Evolutionary conservation across 805 yeast genomes (phyloP), one percentile per base, ranked within the genome.

Genomic region (Kazachstania africana): DNA sequence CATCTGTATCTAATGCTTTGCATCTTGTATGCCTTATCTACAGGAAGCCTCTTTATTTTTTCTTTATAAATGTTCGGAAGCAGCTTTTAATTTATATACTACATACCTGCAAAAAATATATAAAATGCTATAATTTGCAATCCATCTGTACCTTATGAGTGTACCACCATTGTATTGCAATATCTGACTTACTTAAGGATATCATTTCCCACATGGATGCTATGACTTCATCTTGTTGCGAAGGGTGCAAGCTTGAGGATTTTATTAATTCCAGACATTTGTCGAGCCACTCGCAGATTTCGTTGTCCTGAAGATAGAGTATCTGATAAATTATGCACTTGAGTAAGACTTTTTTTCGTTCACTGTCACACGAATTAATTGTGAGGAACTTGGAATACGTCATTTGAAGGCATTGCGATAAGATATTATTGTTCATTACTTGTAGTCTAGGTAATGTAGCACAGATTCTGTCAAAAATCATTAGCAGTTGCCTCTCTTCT

Each of bases 151-250:
- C 32, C 6, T 41, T 25, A 3, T 32, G 31, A 12, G 33, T 34
- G 27, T 51, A 52, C 55, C 57, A 53, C 57, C 57, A 53, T 17
- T 38, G 36, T 6, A 52, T 30, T 1, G 50, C 48, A 12, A 21
- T 17, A 9, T 44, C 45, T 6, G 44, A 40, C 15, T 35, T 40
- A 12, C 37, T 29, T 10, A 18, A 17, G 4, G 50, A 39, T 12
- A 49, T 28, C 2, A 43, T 35, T 4, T 39, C 32, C 56, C 57
- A 52, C 1, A 52, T 27, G 3, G 32, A 28, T 2, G 38, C 36
- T 13, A 43, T 19, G 1, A 47, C 15, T n/a, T 38, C 37, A 5
- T 31, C 35, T 3, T 21, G 24, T 16, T 30, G 37, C 9, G 24
- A 28, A 9, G 13, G 16, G 6, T 22, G 23, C 19, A 43, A 32